A percentile compares a stretch with the other conserved stretches of the same genome.
Conservation (phyloP, 805 yeast genomes). For the Candida coquimbonensis region DNA sequence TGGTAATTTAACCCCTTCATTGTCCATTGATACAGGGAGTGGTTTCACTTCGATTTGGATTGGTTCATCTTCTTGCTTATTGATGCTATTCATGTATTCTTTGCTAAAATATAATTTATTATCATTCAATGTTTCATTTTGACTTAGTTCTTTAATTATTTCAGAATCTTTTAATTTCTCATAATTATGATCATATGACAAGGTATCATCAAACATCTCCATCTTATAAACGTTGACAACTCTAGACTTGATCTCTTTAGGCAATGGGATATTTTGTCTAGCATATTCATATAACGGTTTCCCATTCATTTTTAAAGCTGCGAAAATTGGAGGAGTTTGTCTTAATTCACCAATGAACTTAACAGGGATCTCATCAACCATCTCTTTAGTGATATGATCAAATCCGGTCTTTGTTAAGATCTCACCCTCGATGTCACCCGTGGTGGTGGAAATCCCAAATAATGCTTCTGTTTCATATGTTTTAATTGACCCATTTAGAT, state of each 20-base stretch:
- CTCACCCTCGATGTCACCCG: conserved; percentile 91
- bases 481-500: conserved; percentile 68
- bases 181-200: conserved; percentile 52
- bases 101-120: conserved; percentile 55
- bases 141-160: conserved; percentile 27
- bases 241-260: conserved; percentile 74
- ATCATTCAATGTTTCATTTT: conserved; percentile 45
- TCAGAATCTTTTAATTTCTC: conserved; percentile 10
- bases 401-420: conserved; percentile 52
- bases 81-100: conserved; percentile 32
- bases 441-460: conserved; percentile 85
- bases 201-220: conserved; percentile 44
- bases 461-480: conserved; percentile 79
- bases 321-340: conserved; percentile 93
- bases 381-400: conserved; percentile 48
- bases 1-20: conserved; percentile 39
- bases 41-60: conserved; percentile 33
- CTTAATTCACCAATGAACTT: conserved; percentile 74
- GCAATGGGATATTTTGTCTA: conserved; percentile 77
- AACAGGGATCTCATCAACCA: conserved; percentile 40
- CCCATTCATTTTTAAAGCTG: conserved; percentile 93
- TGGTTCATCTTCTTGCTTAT: conserved; percentile 27
- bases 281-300: conserved; percentile 93
- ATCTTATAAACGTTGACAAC: conserved; percentile 55
- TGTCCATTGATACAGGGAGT: conserved; percentile 12